Evolutionary conservation across 2,329 filamentous ascomycete genomes (phyloP).

Genomic region (Neodidymelliopsis sp.): DNA sequence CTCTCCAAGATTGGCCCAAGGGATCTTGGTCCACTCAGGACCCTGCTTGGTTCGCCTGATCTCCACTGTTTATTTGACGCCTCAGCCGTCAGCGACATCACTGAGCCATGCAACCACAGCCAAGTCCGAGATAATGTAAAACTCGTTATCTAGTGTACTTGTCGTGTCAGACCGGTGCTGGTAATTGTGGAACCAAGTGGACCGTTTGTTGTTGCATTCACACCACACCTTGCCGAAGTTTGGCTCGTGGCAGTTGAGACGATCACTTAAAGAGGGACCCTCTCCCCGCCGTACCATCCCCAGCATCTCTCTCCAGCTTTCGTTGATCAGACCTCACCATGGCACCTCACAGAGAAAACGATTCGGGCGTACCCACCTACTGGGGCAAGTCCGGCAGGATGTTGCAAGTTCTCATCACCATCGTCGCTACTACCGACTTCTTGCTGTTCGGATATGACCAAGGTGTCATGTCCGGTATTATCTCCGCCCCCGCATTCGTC

Average conservation of each 20-base stretch:
- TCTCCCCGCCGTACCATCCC: constrained; percentile 30
- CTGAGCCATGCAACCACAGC: constrained; percentile 35
- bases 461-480: constrained; percentile 53
- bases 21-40: constrained; percentile 29
- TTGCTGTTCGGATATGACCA: constrained; percentile 60
- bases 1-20: constrained; percentile 35
- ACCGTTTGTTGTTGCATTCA: constrained; percentile 20
- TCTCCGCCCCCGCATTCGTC: constrained; percentile 47
- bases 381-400: constrained; percentile 40
- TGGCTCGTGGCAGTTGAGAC: constrained; percentile 21
- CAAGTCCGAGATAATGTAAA: constrained; percentile 40
- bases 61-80: constrained; percentile 39
- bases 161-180: constrained; percentile 32
- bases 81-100: constrained; percentile 32
- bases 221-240: constrained; percentile 25
- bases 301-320: constrained; percentile 32
- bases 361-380: constrained; percentile 38
- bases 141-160: constrained; percentile 40
- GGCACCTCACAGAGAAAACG: constrained; percentile 34
- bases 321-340: constrained; percentile 30
- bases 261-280: constrained; percentile 36
- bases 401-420: constrained; percentile 46
- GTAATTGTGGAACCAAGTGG: constrained; percentile 33
- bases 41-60: constrained; percentile 35
- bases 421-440: constrained; percentile 57